Evolutionary conservation across 305 asterid genomes (phyloP).

Genomic region (Nicotiana rustica): DNA sequence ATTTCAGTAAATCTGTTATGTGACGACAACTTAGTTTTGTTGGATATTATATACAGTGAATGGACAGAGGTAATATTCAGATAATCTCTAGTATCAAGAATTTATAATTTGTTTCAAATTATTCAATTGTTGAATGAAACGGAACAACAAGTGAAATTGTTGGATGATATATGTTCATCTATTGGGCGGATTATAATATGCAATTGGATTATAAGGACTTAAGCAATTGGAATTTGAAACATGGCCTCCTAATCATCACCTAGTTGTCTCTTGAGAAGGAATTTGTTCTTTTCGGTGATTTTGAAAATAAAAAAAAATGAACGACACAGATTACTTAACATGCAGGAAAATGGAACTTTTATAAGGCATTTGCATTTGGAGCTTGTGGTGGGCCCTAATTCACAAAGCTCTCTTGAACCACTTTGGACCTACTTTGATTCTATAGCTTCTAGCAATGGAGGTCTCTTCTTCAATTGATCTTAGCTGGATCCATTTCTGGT

Average conservation of each 20-base stretch:
- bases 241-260: not conserved
- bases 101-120: too few relatives aligned
- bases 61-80: not conserved
- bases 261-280: not conserved
- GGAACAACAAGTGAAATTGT: not conserved
- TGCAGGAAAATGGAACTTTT: not conserved
- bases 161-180: not conserved
- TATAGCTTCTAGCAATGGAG: conserved; percentile 9
- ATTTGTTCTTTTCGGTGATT: not conserved
- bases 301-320: not conserved
- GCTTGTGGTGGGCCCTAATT: not conserved
- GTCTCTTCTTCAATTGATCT: not conserved
- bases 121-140: not conserved
- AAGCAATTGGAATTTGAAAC: too few relatives aligned
- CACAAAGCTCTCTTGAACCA: conserved; percentile 15
- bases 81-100: not conserved
- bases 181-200: not conserved
- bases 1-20: not conserved
- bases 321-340: not conserved
- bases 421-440: conserved; percentile 20
- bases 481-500: not conserved
- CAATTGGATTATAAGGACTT: too few relatives aligned
- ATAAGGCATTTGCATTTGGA: too few relatives aligned
- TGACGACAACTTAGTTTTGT: not conserved
- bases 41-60: not conserved